phyloP scores from a whole-genome alignment of 108 stramenopile genomes.

The Fragilaria crotonensis region DNA sequence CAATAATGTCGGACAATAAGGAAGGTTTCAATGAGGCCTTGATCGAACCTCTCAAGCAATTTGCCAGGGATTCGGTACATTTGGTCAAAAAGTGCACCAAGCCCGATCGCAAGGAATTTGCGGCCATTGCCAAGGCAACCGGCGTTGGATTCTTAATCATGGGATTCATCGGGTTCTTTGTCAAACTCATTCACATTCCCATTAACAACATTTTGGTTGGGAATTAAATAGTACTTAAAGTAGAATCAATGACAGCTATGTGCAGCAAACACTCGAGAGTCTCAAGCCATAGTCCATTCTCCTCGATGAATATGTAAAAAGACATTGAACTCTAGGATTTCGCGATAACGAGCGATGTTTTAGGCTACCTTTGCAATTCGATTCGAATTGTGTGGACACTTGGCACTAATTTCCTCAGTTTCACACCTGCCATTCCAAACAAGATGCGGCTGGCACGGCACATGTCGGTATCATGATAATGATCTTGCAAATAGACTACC shows the following conservation, averaged over 20 bases:
- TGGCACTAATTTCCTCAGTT: constrained; percentile 44
- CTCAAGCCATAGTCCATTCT: no score
- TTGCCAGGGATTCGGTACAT: constrained; percentile 95
- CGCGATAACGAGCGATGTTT: no score
- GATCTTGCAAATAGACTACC: constrained; percentile 92
- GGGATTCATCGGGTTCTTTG: constrained; percentile 99
- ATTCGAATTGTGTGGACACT: neutral
- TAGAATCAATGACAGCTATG: no score
- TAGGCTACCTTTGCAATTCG: no score
- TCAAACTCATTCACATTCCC: constrained; percentile 99
- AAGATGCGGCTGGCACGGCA: constrained; percentile 88
- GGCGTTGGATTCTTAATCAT: constrained; percentile 97
- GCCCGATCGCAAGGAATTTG: constrained; percentile 97
- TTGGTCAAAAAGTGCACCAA: constrained; percentile 99
- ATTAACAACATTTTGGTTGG: constrained; percentile 99
- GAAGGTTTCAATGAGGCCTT: constrained; percentile 88
- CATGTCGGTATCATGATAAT: constrained; percentile 82
- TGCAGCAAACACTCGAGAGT: no score
- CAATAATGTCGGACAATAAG: constrained; percentile 29
- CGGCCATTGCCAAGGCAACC: constrained; percentile 85
- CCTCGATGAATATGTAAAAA: no score
- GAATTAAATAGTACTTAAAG: no score
- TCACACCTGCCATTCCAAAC: constrained; percentile 84
- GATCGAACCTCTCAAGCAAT: constrained; percentile 93
- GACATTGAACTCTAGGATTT: no score